Evolutionary conservation across 331 rosid genomes (phyloP).

Genomic region (Stylosanthes scabra): DNA sequence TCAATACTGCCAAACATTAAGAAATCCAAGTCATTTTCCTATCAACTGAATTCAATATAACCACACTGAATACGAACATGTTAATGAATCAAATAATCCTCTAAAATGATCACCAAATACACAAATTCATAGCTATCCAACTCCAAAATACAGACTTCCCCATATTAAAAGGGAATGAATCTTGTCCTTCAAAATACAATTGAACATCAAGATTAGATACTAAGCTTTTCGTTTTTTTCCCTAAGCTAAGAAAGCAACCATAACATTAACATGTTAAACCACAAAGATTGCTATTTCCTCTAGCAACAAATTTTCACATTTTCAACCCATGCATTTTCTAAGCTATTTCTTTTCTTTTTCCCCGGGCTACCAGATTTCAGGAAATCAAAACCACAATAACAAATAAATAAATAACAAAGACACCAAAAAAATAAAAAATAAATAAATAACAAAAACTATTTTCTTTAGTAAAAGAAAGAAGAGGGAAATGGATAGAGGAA

Average conservation of each 20-base stretch:
- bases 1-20: slow-evolving; percentile 15
- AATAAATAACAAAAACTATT: too few species aligned
- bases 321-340: background rate
- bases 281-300: background rate
- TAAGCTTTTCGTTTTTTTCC: background rate
- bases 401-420: background rate
- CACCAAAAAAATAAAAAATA: too few species aligned
- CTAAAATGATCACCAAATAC: background rate
- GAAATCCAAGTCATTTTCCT: background rate
- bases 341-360: background rate
- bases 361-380: background rate
- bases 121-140: background rate
- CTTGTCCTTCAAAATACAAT: background rate
- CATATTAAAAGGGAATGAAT: background rate
- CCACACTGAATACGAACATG: background rate
- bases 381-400: background rate
- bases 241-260: background rate
- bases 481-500: background rate
- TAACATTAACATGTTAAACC: slow-evolving; percentile 5
- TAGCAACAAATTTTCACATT: background rate
- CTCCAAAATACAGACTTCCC: background rate
- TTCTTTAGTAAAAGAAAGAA: background rate
- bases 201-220: background rate
- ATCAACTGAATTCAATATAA: background rate
- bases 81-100: background rate